Conservation (phyloP, 768 basidiomycete genomes). For the Trametes punicea region DNA sequence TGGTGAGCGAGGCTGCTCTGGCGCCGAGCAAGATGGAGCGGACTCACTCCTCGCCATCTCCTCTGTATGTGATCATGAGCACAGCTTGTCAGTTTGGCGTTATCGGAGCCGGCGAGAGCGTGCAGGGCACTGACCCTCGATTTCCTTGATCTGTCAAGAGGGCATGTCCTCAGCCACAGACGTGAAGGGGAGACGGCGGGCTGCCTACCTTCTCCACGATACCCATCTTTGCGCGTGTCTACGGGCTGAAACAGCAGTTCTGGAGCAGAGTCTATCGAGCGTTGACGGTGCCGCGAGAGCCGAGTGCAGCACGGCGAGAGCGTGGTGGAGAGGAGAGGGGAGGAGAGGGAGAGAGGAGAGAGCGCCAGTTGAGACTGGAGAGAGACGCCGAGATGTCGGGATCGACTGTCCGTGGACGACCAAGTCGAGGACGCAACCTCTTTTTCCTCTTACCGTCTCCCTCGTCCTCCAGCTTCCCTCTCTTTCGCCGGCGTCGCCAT, state of each 20-base stretch:
- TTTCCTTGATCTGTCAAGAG: conserved; percentile 82
- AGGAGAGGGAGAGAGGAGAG: background rate
- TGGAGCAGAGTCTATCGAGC: background rate
- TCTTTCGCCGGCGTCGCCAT: conserved; percentile 1
- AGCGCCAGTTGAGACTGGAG: background rate
- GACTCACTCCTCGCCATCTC: conserved; percentile 95
- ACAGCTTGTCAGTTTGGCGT: background rate
- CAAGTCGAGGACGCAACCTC: background rate
- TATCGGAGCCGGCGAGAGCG: background rate
- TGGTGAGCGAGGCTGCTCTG: too few species aligned
- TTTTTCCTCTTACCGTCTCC: background rate
- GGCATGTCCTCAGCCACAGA: conserved; percentile 2
- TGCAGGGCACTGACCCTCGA: conserved; percentile 67
- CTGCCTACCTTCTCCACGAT: conserved; percentile 10
- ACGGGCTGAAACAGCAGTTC: background rate
- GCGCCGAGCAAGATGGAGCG: background rate
- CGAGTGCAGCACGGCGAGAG: background rate
- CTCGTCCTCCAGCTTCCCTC: background rate
- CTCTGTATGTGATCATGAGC: conserved; percentile 45
- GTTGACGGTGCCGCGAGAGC: background rate
- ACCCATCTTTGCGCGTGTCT: conserved; percentile 5
- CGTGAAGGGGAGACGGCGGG: background rate
- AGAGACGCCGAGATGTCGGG: background rate
- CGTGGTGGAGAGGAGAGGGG: conserved; percentile 1
- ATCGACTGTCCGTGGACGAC: background rate